Conservation (phyloP, 768 basidiomycete species). For the Fomitopsis serialis region DNA sequence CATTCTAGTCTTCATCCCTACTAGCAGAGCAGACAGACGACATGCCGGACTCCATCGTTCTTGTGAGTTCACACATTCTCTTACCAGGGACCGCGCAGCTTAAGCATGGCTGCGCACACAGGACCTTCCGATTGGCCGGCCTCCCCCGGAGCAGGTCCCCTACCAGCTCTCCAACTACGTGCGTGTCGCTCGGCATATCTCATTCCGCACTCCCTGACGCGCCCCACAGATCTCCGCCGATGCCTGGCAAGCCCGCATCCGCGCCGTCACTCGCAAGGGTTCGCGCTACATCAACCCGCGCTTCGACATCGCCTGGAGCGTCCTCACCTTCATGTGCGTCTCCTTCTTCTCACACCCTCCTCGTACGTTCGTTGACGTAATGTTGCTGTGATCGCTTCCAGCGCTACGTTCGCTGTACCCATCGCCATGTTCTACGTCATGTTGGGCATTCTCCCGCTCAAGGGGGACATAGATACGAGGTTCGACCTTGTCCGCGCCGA, state of each 20-base stretch:
- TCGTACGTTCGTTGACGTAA: neutral
- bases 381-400: too few species aligned
- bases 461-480: constrained; percentile 7
- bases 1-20: neutral
- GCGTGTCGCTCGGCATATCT: neutral
- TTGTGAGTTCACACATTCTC: neutral
- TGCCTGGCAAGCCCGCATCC: constrained; percentile 39
- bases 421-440: constrained; percentile 32
- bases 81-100: neutral
- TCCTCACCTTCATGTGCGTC: constrained; percentile 36
- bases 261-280: constrained; percentile 29
- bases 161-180: constrained; percentile 32
- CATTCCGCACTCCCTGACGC: neutral
- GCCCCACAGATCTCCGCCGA: constrained; percentile 34
- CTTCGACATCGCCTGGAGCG: constrained; percentile 39
- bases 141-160: constrained; percentile 18
- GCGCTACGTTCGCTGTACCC: constrained; percentile 36
- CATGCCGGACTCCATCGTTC: neutral
- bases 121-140: constrained; percentile 13
- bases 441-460: constrained; percentile 20
- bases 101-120: neutral
- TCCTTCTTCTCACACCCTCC: neutral
- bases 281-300: constrained; percentile 37
- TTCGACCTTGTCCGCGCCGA: constrained; percentile 8
- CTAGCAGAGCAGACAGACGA: neutral